Base-by-base conservation (phyloP, 176 grass and related monocot species). In the Tuctoria greenei region DNA sequence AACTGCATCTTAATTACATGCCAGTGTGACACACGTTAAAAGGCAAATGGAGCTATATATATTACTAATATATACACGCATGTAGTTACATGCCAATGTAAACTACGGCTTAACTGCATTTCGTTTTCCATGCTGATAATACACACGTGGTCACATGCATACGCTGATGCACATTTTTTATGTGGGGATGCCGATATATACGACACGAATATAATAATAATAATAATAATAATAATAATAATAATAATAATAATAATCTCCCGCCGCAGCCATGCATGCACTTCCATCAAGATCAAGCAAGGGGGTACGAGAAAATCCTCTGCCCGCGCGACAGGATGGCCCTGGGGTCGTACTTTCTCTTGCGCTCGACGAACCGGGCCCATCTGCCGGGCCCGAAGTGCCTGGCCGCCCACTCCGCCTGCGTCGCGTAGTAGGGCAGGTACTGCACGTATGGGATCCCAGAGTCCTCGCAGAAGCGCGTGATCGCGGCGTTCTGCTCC, bases 301-400 rank as follows among this genome's bases (percentile, higher is more conserved):
- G 66, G 17, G 81, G 84, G 69, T 67, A 76, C 10, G 71, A 79
- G 81, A 93, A 93, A 58, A 97, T 97, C 78, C 46, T 74, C 59
- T 86, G 89, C 5, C 93, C 87, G 0, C 87, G 87, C 11, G 90
- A 88, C 16, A 97, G 42, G 66, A 97, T 81, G 5, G 83, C 82
- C 61, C 80, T 84, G 18, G 93, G 93, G 20, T 97, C 90, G 24
- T 90, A 97, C 27, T 55, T 84, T 16, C 20, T 35, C 83, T 97
- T 97, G 17, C 80, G 57, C n/a, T 70, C 28, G 0, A 66, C 61
- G 50, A 97, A 93, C 18, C 41, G 66, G 5, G 25, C 50, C 91
- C 95, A 97, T 43, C 83, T 92, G 59, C 27, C 17, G 5, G 10
- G 4, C 6, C 88, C 91, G 25, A 93, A 93, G 49, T 97, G 95